Evolutionary conservation across 1,284 basidiomycete species (phyloP), one percentile per base, ranked within the genome.

Genomic region (Heterobasidion occidentale): DNA sequence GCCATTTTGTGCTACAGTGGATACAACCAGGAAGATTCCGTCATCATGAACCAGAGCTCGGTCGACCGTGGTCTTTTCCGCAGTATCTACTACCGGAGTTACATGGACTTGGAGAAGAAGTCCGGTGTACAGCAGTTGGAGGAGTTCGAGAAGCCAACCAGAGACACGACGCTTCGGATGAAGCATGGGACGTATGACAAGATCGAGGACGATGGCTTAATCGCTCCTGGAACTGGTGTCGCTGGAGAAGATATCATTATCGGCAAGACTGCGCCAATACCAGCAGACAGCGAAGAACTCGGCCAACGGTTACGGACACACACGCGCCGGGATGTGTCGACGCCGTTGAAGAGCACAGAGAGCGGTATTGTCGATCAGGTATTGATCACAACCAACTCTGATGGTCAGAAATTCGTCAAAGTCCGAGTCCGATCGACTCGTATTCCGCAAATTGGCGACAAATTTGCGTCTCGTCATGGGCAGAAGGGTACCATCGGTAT

Each of bases 21-120:
- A 36, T 99, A 99, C 76, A 99, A 99, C 73, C 97, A 99, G 74
- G 97, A 99, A 86, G 97, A 99, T 81, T 99, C 97, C 62, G 96
- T 99, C 71, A 99, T 99, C 72, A 98, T 99, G 96, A 99, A 99
- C 72, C 96, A 99, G 74, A 94, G 90, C 62, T 97, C 96, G 19
- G 93, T 99, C 66, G 96, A 99, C 68, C 91, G 97, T 57, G 96
- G 97, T 59, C 80, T 99, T 38, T 99, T 99, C 88, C 86, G 96
- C 35, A 97, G 94, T 76, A 88, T 99, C 68, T 99, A 99, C 74
- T 99, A 98, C 73, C 86, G 97, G 64, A 94, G 93, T 60, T 98
- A 99, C 71, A 94, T 94, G 86, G 96, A 99, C 71, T 81, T 95
- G 59, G 96, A 99, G 77, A 98, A 98, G 82, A 95, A 94, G 76